Conservation (phyloP, 2,329 filamentous ascomycete species). For the Aspergillus melleus region DNA sequence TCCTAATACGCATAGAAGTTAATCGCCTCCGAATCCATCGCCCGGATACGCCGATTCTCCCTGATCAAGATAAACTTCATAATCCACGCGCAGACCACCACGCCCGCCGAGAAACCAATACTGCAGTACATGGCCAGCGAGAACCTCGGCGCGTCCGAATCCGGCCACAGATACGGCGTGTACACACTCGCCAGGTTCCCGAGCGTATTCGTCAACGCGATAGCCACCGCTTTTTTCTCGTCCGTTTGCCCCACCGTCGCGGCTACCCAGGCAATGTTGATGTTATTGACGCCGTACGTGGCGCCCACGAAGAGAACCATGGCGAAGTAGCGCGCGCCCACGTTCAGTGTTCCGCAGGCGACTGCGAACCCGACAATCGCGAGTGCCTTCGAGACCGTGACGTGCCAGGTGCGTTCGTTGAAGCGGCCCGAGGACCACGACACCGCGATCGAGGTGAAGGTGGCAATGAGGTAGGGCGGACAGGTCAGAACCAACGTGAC, state of each 20-base stretch:
- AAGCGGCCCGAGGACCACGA: slow-evolving; percentile 53
- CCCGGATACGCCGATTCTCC: slow-evolving; percentile 12
- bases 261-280: slow-evolving; percentile 46
- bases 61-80: slow-evolving; percentile 10
- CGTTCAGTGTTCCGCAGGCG: slow-evolving; percentile 28
- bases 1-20: slow-evolving; percentile 13
- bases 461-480: slow-evolving; percentile 55
- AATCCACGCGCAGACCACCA: slow-evolving; percentile 14
- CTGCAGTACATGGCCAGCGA: slow-evolving; percentile 15
- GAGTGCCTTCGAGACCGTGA: slow-evolving; percentile 24
- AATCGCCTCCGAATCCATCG: slow-evolving; percentile 11
- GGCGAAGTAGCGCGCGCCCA: slow-evolving; percentile 32
- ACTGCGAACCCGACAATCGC: slow-evolving; percentile 34
- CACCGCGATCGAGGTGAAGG: slow-evolving; percentile 47
- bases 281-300: slow-evolving; percentile 39
- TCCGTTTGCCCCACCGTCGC: slow-evolving; percentile 43
- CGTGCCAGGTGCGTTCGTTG: slow-evolving; percentile 33
- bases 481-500: slow-evolving; percentile 53
- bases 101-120: slow-evolving; percentile 16
- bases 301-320: slow-evolving; percentile 33
- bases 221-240: slow-evolving; percentile 45
- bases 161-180: slow-evolving; percentile 39
- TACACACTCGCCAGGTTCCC: slow-evolving; percentile 44
- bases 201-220: slow-evolving; percentile 46
- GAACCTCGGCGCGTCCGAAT: slow-evolving; percentile 16